Evolutionary conservation across 805 yeast genomes (phyloP).

Genomic region (Zygosaccharomyces gambellarensis): DNA sequence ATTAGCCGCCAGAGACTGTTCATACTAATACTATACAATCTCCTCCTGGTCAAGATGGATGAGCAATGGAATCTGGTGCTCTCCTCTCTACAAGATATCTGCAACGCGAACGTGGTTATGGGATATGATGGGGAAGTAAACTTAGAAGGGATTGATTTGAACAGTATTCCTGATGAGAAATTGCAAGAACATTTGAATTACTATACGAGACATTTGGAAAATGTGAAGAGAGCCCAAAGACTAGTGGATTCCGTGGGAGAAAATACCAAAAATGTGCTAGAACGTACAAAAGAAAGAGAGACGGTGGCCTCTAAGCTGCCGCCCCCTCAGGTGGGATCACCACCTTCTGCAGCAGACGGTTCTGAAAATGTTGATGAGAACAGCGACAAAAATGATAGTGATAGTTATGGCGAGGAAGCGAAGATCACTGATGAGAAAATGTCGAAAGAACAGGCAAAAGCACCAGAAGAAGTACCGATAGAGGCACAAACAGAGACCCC

Average conservation of each 20-base stretch:
- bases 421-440: conserved; percentile 1
- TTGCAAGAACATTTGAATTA: conserved; percentile 39
- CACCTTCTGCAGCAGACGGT: background rate
- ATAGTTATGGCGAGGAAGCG: conserved; percentile 9
- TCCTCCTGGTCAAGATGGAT: conserved; percentile 36
- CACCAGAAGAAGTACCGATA: conserved; percentile 19
- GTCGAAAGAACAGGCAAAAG: background rate
- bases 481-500: conserved; percentile 6
- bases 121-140: conserved; percentile 42
- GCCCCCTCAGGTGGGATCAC: background rate
- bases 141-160: conserved; percentile 29
- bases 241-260: conserved; percentile 40
- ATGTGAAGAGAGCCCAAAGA: conserved; percentile 48
- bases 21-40: background rate
- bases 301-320: background rate
- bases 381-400: background rate
- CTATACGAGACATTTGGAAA: conserved; percentile 50
- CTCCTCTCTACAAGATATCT: conserved; percentile 63
- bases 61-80: conserved; percentile 67
- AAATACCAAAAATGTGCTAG: conserved; percentile 46
- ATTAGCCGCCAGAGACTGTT: background rate
- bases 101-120: conserved; percentile 53
- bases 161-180: conserved; percentile 37
- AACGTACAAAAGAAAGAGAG: conserved; percentile 2
- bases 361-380: background rate